Percentiles rank a stretch among this genome's conserved stretches.
Conservation (phyloP, 306 rosid species). For the Albizia julibrissin region DNA sequence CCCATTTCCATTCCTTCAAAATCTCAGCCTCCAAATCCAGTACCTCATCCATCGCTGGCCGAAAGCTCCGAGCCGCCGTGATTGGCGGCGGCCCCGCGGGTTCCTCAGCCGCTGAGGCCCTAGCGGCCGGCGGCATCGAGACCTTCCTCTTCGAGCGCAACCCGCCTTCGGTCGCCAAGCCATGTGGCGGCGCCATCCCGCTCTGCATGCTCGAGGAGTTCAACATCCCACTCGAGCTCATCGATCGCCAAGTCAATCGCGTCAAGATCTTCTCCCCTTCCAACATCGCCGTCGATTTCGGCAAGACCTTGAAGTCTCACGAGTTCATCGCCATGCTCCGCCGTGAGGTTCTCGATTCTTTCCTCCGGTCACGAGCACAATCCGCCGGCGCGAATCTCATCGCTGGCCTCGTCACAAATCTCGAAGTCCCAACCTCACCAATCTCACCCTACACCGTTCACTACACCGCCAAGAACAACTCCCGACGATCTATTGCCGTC, state of each 20-base stretch:
- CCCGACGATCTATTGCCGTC: conserved; percentile 50
- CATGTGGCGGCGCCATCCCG: conserved; percentile 98
- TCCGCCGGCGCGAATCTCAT: conserved; percentile 63
- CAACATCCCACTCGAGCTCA: conserved; percentile 69
- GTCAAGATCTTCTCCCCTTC: conserved; percentile 89
- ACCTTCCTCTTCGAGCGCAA: conserved; percentile 77
- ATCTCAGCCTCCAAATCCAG: conserved; percentile 45
- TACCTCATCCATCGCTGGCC: conserved; percentile 53
- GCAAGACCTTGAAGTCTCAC: conserved; percentile 64
- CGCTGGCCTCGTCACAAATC: conserved; percentile 61
- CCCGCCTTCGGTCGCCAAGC: conserved; percentile 70
- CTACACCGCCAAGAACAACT: conserved; percentile 48
- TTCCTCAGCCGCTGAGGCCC: conserved; percentile 85
- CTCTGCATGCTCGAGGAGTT: conserved; percentile 73
- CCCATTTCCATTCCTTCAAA: conserved; percentile 3
- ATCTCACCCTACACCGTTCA: conserved; percentile 58
- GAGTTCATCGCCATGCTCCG: conserved; percentile 95
- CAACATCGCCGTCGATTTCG: conserved; percentile 80
- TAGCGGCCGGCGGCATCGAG: conserved; percentile 78
- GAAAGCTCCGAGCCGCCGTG: conserved; percentile 87
- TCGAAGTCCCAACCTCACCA: conserved; percentile 52
- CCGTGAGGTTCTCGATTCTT: conserved; percentile 88
- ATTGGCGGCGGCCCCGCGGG: conserved; percentile 95
- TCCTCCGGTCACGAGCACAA: conserved; percentile 77
- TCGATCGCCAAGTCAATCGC: conserved; percentile 77